Base-by-base conservation (phyloP, 129 eudicot species). In the Chrysanthemum makinoi region DNA sequence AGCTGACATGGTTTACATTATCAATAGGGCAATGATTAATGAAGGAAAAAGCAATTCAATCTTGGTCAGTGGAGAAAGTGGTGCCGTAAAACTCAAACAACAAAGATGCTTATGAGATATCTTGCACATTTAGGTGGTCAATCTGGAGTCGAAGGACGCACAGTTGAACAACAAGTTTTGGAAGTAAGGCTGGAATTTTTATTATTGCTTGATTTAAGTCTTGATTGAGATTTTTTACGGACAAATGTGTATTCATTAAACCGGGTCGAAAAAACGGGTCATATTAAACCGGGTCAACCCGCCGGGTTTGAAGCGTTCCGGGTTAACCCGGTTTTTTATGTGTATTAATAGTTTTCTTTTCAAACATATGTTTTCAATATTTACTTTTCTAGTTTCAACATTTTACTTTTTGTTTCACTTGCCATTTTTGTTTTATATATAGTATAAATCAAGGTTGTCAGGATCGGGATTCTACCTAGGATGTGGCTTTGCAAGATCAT, bases 41-140 rank as follows among this genome's bases (percentile, higher is more conserved):
- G 99, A 95, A 74, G 99, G 99, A 16, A 95, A 95, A 86, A 90
- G 96, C 94, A 90, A 95, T 80, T 95, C 99, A 3, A 95, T 90
- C 68, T 81, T 95, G 84, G 99, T 95, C 62, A 95, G 97, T 80
- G 99, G 99, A 74, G 99, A 95, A 78, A 90, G 97, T 88, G 99
- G 97, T 83, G 99, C 99, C 51, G 99, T 80, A 95, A 95, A 81
- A 95, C 99, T 8, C 96, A 95, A 84, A 95, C 99, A 33, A 90
- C 99, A 39, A 90, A 90, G 84, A 95, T 95, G 99, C 96, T 95
- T 18, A 95, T 95, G 99, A 84, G 97, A 78, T 95, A 90, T 78
- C 97, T 95, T 73, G 97, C 99, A 26, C 78, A 86, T 84, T 84
- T 95, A 77, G 99, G 99, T 77, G 97, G 97, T 47, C 91, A 96